Conservation (phyloP, 2,329 filamentous ascomycete species). For the Paraphaeosphaeria minitans region DNA sequence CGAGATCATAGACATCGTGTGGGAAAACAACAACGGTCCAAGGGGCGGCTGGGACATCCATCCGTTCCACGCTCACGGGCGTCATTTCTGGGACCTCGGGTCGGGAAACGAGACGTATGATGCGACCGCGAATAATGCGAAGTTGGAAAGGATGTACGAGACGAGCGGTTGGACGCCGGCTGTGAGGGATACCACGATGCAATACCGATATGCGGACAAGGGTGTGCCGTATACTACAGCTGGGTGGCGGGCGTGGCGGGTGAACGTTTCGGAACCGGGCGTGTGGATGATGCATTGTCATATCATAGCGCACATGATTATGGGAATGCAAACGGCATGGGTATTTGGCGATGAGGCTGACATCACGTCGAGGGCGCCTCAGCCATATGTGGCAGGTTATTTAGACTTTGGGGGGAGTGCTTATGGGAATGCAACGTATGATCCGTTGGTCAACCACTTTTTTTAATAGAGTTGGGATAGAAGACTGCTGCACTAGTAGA, state of each 20-base stretch:
- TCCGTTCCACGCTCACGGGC: constrained; percentile 62
- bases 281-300: constrained; percentile 70
- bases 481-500: no score
- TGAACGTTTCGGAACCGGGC: constrained; percentile 58
- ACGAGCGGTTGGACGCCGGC: constrained; percentile 46
- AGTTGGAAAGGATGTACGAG: constrained; percentile 30
- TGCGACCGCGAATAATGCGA: constrained; percentile 54
- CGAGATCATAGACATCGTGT: constrained; percentile 62
- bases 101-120: constrained; percentile 61
- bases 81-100: constrained; percentile 61
- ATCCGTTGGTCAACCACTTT: constrained; percentile 19
- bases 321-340: constrained; percentile 58
- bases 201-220: constrained; percentile 59
- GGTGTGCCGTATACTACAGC: constrained; percentile 35
- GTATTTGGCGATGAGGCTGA: constrained; percentile 52
- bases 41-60: constrained; percentile 46
- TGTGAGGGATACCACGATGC: constrained; percentile 56
- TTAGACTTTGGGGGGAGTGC: constrained; percentile 52
- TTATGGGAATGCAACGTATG: constrained; percentile 41
- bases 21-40: constrained; percentile 44
- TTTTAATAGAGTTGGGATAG: not conserved
- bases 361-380: constrained; percentile 42
- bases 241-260: constrained; percentile 67
- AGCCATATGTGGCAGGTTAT: constrained; percentile 49
- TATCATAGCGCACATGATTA: constrained; percentile 62